Base-by-base conservation (phyloP, 108 stramenopile species). In the Cylindrotheca fusiformis region DNA sequence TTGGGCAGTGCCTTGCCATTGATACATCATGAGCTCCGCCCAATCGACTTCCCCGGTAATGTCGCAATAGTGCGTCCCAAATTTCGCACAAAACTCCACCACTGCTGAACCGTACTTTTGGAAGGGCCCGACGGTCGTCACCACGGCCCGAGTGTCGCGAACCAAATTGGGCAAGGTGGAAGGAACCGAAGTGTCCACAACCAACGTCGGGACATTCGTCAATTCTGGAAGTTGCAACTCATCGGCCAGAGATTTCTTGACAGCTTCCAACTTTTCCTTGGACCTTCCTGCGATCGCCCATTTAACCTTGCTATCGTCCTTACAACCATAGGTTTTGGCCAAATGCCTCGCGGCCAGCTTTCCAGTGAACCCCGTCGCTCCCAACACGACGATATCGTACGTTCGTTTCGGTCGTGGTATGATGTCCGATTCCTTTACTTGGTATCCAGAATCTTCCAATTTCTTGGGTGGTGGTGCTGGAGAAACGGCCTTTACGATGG, bases 1-100 rank as follows among this genome's bases (percentile, higher is more conserved):
- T 84, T 86, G 29, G 55, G 31, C 28, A 49, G 59, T 45, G 78
- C n/a, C n/a, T n/a, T n/a, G n/a, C n/a, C n/a, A n/a, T n/a, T n/a
- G n/a, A n/a, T n/a, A n/a, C n/a, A n/a, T 87, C 91, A 95, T 93
- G 19, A 75, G 52, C 48, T 77, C 73, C 41, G 83, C 89, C 95
- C 95, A 98, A 14, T 50, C 50, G 1, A 78, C 64, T 74, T 97
- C 96, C 6, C 96, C 96, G 0, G 98, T 98, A 49, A n/a, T n/a
- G n/a, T n/a, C n/a, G n/a, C n/a, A n/a, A n/a, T n/a, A n/a, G n/a
- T n/a, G n/a, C n/a, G n/a, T n/a, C n/a, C n/a, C n/a, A n/a, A n/a
- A n/a, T n/a, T n/a, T n/a, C n/a, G n/a, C n/a, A n/a, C n/a, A n/a
- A n/a, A n/a, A n/a, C n/a, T n/a, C n/a, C n/a, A n/a, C n/a, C n/a